Evolutionary conservation across 805 yeast species (phyloP).

Genomic region (Saturnispora kantuleensis): DNA sequence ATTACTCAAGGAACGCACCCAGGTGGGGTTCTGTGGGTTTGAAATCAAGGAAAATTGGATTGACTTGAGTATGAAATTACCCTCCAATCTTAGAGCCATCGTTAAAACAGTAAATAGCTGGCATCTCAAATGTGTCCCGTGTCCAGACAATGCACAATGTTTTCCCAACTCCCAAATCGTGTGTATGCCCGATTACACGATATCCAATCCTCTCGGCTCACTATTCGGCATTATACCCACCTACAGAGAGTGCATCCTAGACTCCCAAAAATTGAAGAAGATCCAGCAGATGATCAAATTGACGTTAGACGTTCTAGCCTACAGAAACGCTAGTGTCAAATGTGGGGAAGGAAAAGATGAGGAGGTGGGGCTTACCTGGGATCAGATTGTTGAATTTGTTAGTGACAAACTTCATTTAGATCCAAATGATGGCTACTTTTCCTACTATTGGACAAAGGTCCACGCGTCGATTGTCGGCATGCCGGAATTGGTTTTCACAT

Average conservation of each 20-base stretch:
- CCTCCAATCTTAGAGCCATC: slow-evolving; percentile 9
- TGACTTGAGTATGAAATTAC: not conserved
- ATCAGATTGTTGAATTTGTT: slow-evolving; percentile 46
- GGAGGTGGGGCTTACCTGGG: slow-evolving; percentile 43
- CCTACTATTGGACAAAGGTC: slow-evolving; percentile 22
- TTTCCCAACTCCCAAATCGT: slow-evolving; percentile 48
- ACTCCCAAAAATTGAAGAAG: slow-evolving; percentile 61
- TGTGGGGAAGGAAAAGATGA: slow-evolving; percentile 26
- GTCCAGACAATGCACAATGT: slow-evolving; percentile 81
- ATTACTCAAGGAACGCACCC: slow-evolving; percentile 46
- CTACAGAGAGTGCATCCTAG: slow-evolving; percentile 62
- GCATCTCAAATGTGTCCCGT: slow-evolving; percentile 62
- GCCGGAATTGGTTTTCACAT: slow-evolving; percentile 15
- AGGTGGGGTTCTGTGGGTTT: slow-evolving; percentile 70
- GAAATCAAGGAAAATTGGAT: slow-evolving; percentile 30
- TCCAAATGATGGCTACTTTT: slow-evolving; percentile 15
- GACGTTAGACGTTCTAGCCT: slow-evolving; percentile 55
- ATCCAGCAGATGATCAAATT: slow-evolving; percentile 57
- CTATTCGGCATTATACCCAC: slow-evolving; percentile 49
- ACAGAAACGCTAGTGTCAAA: slow-evolving; percentile 54
- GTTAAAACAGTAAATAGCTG: slow-evolving; percentile 32
- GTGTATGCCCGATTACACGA: slow-evolving; percentile 65
- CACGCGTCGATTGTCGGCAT: slow-evolving; percentile 10
- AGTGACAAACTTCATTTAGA: slow-evolving; percentile 37
- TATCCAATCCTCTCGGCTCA: slow-evolving; percentile 43